Evolutionary conservation across 768 basidiomycete species (phyloP), one percentile per base, ranked within the genome.

Genomic region (Symmetrospora coprosmae): DNA sequence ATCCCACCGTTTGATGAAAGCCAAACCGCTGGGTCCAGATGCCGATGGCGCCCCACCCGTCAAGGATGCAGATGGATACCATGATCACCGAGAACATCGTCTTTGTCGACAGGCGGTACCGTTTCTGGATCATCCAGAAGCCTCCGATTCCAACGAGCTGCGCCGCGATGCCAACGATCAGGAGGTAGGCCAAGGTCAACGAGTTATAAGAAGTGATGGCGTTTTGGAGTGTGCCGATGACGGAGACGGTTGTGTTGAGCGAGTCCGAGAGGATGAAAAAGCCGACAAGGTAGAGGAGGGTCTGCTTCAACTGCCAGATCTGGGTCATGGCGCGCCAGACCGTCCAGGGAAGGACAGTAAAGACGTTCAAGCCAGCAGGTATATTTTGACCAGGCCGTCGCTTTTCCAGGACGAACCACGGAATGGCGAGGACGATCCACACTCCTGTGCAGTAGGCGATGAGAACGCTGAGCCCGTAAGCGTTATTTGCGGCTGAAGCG

Each of bases 371-470:
- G 28, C 56, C 56, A 11, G 55, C 41, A 14, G 72, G 72, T 6
- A 72, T 61, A 40, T 67, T 58, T 28, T 69, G 63, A 31, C 71
- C 71, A 6, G 72, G 72, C 21, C 72, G 66, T 30, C 66, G 67
- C 59, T 72, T 68, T 55, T 72, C 72, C 16, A 60, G 64, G 5
- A 71, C 8, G 30, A 72, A 64, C 72, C 72, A 72, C 0, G 72
- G 72, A 9, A 68, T 58, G 4, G 68, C 69, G 43, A 69, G 68
- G 13, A 72, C 6, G 40, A 72, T 65, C 71, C 71, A 72, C 2
- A 68, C 67, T 8, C 67, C 70, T 2, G 71, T 66, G 45, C 61
- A 64, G 64, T 70, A 72, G 0, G 71, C 71, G 30, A 68, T 67
- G 1, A 72, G 65, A 30, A 72, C 65, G 33, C 64, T 64, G 34